Conservation (phyloP, 1,284 basidiomycete genomes). For the Fomitiporia mediterranea region DNA sequence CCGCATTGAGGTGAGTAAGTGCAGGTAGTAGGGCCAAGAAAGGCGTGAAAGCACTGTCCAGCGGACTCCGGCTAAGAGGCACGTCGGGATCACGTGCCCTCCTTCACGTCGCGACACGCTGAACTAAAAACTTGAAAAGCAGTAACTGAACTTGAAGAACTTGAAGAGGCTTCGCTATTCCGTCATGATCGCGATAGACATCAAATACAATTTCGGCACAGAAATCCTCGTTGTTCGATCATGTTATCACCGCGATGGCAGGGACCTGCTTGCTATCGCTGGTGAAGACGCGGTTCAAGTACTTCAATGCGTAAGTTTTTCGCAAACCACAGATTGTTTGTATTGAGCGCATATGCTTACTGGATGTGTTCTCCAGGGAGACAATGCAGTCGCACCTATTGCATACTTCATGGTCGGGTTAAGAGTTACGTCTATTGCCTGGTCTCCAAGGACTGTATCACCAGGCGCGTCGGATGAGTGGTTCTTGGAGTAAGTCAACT, state of each 20-base stretch:
- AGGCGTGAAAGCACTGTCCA: too few species aligned
- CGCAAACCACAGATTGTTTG: too few species aligned
- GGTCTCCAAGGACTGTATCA: slow-evolving; percentile 65
- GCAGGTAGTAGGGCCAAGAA: too few species aligned
- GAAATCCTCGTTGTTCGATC: slow-evolving; percentile 61
- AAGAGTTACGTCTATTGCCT: slow-evolving; percentile 68
- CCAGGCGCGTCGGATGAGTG: slow-evolving; percentile 60
- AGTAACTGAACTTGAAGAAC: background rate
- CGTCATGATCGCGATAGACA: background rate
- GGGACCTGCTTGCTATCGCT: slow-evolving; percentile 65
- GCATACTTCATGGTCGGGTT: slow-evolving; percentile 73
- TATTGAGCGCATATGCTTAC: too few species aligned
- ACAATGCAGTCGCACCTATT: slow-evolving; percentile 42
- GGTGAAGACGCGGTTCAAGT: slow-evolving; percentile 68
- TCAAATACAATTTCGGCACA: slow-evolving; percentile 32
- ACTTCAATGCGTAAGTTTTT: slow-evolving; percentile 56
- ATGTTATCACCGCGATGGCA: slow-evolving; percentile 56
- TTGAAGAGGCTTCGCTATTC: background rate
- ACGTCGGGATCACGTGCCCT: too few species aligned
- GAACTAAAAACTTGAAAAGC: too few species aligned
- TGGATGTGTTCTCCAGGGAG: slow-evolving; percentile 31
- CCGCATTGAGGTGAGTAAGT: too few species aligned
- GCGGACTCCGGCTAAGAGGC: too few species aligned
- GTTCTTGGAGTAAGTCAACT: slow-evolving; percentile 57
- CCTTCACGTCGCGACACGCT: too few species aligned